Base-by-base conservation (phyloP, 352 stramenopile species). In the Pythium scleroteichum region DNA sequence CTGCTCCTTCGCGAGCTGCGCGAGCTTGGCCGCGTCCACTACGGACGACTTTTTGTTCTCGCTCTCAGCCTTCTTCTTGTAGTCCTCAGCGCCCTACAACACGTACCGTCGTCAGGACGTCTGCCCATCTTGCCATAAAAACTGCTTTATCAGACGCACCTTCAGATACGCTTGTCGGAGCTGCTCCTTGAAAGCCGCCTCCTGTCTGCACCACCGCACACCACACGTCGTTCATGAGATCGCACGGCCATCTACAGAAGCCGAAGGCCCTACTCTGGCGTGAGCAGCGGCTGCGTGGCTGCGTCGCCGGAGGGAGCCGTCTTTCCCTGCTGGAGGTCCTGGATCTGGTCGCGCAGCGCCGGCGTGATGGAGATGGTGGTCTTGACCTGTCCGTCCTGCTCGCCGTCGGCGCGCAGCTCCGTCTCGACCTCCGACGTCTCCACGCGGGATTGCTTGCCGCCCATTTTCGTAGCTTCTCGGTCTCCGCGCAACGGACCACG, bases 361-460 rank as follows among this genome's bases (percentile, higher is more conserved):
- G 79, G 83, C 62, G 83, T 90, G 55, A 92, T 71, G 49, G 54
- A 76, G 56, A 92, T 90, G 26, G 77, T 83, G n/a, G 72, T 71
- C 53, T 65, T 66, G 44, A 76, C 69, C 62, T 77, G 72, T 27
- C 71, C 69, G 16, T 90, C 75, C 20, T 78, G 60, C 2, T 68
- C 62, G 29, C 83, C 73, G 27, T 78, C 59, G 17, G 67, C 66
- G 60, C 69, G 71, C 50, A 89, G 68, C 68, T 92, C 78, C 16
- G 66, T 73, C 57, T 80, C 71, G 49, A 68, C 63, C 32, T 90
- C 80, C 26, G 72, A 81, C 54, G 76, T 70, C 69, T 85, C 80
- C 57, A 92, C 76, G 53, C 82, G 82, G 63, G 82, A 90, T 69
- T 88, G 82, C 71, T 87, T 88, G 61, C 78, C 79, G 71, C 82